phyloP scores from a whole-genome alignment of 805 yeast genomes.

The Wickerhamomyces bovis region DNA sequence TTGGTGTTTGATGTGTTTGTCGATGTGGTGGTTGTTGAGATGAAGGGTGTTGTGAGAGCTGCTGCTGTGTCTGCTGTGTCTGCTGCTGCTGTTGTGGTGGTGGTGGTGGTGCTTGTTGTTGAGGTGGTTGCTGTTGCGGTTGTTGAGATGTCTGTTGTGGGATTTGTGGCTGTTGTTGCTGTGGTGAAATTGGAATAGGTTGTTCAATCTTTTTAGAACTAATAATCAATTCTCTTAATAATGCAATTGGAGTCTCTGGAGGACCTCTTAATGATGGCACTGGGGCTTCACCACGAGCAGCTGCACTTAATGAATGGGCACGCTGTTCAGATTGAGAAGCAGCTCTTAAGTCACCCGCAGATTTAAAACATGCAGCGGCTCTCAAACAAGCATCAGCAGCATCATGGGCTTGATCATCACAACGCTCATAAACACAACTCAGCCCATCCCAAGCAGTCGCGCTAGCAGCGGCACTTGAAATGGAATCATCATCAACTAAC shows the following conservation, averaged over 20 bases:
- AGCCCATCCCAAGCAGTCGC: conserved; percentile 65
- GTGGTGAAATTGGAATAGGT: conserved; percentile 2
- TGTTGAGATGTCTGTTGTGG: conserved; percentile 12
- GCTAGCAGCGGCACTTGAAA: conserved; percentile 30
- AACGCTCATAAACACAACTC: conserved; percentile 55
- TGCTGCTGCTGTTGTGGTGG: not conserved
- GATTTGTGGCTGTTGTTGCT: conserved; percentile 8
- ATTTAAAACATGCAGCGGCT: conserved; percentile 43
- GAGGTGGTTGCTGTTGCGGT: conserved; percentile 2
- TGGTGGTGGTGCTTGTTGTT: conserved; percentile 1
- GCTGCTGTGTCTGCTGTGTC: conserved; percentile 6
- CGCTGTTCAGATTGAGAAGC: conserved; percentile 39
- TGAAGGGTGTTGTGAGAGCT: not conserved
- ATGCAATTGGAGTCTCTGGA: conserved; percentile 38
- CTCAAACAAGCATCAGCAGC: conserved; percentile 55
- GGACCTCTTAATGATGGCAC: conserved; percentile 40
- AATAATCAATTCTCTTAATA: conserved; percentile 28
- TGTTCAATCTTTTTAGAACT: conserved; percentile 10
- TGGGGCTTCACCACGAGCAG: conserved; percentile 37
- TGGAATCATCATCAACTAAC: conserved; percentile 40
- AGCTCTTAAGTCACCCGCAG: conserved; percentile 38
- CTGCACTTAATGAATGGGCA: conserved; percentile 36
- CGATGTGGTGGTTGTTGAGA: conserved; percentile 3
- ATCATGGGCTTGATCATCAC: conserved; percentile 53
- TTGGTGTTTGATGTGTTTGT: conserved; percentile 2